Percentiles rank a stretch among this genome's conserved stretches.
These are phyloP conservation scores for Pythium angustatum DNA, from an alignment of 352 stramenopile genomes.

Conservation along the genomic window DNA sequence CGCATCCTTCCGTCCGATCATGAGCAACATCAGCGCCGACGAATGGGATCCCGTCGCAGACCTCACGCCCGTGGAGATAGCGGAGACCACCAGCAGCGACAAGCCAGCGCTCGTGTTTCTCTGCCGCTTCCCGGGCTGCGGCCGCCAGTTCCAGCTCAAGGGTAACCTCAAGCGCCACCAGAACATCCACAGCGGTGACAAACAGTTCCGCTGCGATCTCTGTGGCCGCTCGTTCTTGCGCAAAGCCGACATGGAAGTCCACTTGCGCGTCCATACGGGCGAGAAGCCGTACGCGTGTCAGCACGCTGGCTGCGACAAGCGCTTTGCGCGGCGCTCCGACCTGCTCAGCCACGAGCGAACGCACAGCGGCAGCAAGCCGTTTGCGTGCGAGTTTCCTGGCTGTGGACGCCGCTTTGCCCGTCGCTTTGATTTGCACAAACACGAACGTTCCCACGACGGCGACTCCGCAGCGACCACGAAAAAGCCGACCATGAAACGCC, in stretches of 20 bases:
- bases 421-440: slow-evolving; percentile 50
- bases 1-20: no score
- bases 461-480: not conserved
- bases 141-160: slow-evolving; percentile 37
- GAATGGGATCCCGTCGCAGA: slow-evolving; percentile 22
- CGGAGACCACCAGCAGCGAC: not conserved
- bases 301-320: slow-evolving; percentile 34
- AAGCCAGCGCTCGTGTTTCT: slow-evolving; percentile 15
- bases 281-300: slow-evolving; percentile 49
- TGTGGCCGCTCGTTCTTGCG: slow-evolving; percentile 44
- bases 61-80: slow-evolving; percentile 18
- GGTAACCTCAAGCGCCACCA: slow-evolving; percentile 47
- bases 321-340: slow-evolving; percentile 51
- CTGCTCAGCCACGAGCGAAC: slow-evolving; percentile 55
- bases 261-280: slow-evolving; percentile 48
- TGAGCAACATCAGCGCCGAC: not conserved
- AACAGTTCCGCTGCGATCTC: slow-evolving; percentile 34
- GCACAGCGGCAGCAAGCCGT: slow-evolving; percentile 45
- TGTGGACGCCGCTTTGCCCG: slow-evolving; percentile 36
- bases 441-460: slow-evolving; percentile 32
- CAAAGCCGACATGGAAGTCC: slow-evolving; percentile 50
- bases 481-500: slow-evolving; percentile 19
- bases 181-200: slow-evolving; percentile 39
- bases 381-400: slow-evolving; percentile 35
- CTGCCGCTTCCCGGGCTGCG: slow-evolving; percentile 35